Conservation (phyloP, 192 early-diverging fungal species). For the Coemansia sp. region DNA sequence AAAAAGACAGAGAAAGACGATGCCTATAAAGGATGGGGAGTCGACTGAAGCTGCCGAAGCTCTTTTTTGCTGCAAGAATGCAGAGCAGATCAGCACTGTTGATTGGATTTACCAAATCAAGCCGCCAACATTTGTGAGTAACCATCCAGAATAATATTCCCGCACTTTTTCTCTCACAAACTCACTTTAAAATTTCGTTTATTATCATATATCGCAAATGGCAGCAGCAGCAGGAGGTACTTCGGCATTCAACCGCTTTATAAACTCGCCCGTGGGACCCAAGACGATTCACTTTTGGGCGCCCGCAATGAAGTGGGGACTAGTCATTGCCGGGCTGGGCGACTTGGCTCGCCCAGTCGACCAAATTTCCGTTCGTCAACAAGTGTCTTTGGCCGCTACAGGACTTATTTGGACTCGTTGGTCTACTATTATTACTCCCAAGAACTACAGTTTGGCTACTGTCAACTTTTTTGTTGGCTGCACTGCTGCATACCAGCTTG, state of each 20-base stretch:
- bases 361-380: slow-evolving; percentile 84
- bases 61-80: background rate
- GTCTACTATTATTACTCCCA: slow-evolving; percentile 90
- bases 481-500: slow-evolving; percentile 86
- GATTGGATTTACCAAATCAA: background rate
- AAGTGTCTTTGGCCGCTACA: slow-evolving; percentile 85
- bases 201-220: background rate
- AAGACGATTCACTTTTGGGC: slow-evolving; percentile 99
- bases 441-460: slow-evolving; percentile 85
- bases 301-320: slow-evolving; percentile 71
- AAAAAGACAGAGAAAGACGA: background rate
- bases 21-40: background rate
- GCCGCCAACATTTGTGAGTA: background rate
- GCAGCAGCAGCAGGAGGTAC: slow-evolving; percentile 33
- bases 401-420: slow-evolving; percentile 98
- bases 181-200: background rate
- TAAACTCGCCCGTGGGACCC: slow-evolving; percentile 81
- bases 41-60: background rate
- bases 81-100: background rate
- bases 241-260: slow-evolving; percentile 71
- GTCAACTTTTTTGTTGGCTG: slow-evolving; percentile 94
- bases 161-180: background rate
- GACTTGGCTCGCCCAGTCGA: slow-evolving; percentile 90
- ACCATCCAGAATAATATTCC: background rate
- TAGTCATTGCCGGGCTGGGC: slow-evolving; percentile 91